Conservation (phyloP, 177 flowering plant species). For the Telopea speciosissima region DNA sequence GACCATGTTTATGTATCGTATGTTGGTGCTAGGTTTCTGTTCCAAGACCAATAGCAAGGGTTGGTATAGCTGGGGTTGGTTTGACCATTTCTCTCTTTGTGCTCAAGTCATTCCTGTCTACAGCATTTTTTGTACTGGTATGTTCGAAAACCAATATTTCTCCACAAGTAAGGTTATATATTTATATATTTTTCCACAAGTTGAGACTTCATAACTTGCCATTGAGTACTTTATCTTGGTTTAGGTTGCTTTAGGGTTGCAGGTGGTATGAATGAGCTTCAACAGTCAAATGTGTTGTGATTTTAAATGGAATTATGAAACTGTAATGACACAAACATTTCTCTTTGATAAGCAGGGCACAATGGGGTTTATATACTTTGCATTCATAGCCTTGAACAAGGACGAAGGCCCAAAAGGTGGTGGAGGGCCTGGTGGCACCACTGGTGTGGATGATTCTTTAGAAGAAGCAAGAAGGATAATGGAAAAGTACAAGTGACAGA, state of each 20-base stretch:
- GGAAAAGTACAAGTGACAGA: slow-evolving; percentile 80
- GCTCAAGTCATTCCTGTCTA: slow-evolving; percentile 72
- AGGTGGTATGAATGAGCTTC: neutral
- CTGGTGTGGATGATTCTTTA: slow-evolving; percentile 51
- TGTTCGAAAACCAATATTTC: slow-evolving; percentile 1
- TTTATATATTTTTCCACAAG: too few species aligned
- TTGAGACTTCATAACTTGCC: too few species aligned
- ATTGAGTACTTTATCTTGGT: neutral
- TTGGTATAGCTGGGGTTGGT: slow-evolving; percentile 46
- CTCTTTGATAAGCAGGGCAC: slow-evolving; percentile 42
- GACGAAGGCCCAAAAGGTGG: slow-evolving; percentile 67
- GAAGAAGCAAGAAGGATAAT: slow-evolving; percentile 96
- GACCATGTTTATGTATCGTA: neutral
- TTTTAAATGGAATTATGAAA: neutral
- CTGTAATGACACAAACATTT: neutral
- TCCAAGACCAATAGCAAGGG: slow-evolving; percentile 82
- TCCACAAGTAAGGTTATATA: neutral
- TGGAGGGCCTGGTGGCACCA: slow-evolving; percentile 17
- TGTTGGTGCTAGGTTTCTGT: slow-evolving; percentile 47
- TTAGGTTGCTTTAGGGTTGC: neutral
- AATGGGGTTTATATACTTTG: slow-evolving; percentile 80
- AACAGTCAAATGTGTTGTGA: too few species aligned
- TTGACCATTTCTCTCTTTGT: slow-evolving; percentile 50
- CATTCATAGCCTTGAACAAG: slow-evolving; percentile 75
- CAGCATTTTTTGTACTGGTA: slow-evolving; percentile 89